These are phyloP conservation scores for Phytopythium boreale DNA, from an alignment of 352 stramenopile genomes.

Conservation along the genomic window DNA sequence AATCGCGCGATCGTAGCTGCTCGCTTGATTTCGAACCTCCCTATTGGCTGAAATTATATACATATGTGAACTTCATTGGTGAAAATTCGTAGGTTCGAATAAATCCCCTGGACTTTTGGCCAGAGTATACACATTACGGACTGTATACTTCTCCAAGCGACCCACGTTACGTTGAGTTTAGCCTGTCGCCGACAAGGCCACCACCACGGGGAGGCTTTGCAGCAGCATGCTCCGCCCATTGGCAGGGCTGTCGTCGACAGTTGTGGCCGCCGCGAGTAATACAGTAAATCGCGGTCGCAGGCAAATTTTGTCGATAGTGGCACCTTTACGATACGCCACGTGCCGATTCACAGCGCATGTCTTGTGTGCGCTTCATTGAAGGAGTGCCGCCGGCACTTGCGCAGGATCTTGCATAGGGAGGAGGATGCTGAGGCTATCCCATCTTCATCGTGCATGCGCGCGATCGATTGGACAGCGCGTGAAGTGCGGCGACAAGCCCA, in stretches of 20 bases:
- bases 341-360: too few relatives aligned
- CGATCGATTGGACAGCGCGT: neutral
- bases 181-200: too few relatives aligned
- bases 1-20: neutral
- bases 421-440: slow-evolving; percentile 1
- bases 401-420: slow-evolving; percentile 3
- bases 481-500: neutral
- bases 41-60: neutral
- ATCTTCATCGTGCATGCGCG: neutral
- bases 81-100: neutral
- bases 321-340: neutral
- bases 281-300: neutral
- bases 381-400: too few relatives aligned
- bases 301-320: neutral
- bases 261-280: neutral
- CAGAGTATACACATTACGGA: neutral
- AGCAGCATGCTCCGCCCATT: too few relatives aligned
- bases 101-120: neutral
- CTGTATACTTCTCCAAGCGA: neutral
- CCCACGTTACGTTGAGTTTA: too few relatives aligned
- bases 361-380: too few relatives aligned
- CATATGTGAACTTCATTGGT: neutral
- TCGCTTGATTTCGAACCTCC: neutral
- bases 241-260: too few relatives aligned
- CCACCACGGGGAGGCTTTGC: too few relatives aligned